Base-by-base conservation (phyloP, 1,139 yeast species). In the Keqinozyma sinolaborantium region DNA sequence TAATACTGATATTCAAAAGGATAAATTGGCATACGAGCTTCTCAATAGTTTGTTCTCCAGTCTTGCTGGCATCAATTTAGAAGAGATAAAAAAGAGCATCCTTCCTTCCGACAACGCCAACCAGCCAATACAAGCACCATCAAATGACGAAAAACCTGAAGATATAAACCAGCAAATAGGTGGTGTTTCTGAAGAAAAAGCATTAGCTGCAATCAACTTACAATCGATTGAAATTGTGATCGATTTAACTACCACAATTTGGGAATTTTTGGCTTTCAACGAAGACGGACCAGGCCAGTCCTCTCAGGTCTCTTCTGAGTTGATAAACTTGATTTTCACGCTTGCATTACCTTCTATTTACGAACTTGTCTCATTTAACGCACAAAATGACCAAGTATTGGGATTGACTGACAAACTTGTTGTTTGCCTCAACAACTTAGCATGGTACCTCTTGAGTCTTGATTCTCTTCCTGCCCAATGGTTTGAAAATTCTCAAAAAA, bases 221-320 rank as follows among this genome's bases (percentile, higher is more conserved):
- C 80, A 78, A 51, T 70, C 83, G 3, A 63, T 84, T 20, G 95
- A 86, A 46, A 69, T 81, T 1, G 67, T 83, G 0, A 60, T 88
- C 24, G 97, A 90, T 50, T 57, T 90, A 23, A 64, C 85, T 21
- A 79, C 96, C 1, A 81, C 92, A 1, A 63, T 81, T 5, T 73
- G 85, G 45, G 97, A 90, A 51, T 80, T 53, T 33, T 50, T 66
- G 25, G 60, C 72, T 3, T 40, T 56, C 7, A 51, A 53, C 31
- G 70, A 61, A 26, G 38, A 39, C 10, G 38, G 45, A 11, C 35
- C 44, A 9, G 45, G 45, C 12, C 51, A 46, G 9, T 56, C 60
- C 3, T 43, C 53, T 31, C 30, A 39, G 13, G 42, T 58, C 33
- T 35, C 48, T 30, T 41, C 50, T 3, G 58, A 55, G 2, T 39